These are phyloP conservation scores for Adansonia madagascariensis DNA, from an alignment of 441 rosid genomes.

Conservation along the genomic window DNA sequence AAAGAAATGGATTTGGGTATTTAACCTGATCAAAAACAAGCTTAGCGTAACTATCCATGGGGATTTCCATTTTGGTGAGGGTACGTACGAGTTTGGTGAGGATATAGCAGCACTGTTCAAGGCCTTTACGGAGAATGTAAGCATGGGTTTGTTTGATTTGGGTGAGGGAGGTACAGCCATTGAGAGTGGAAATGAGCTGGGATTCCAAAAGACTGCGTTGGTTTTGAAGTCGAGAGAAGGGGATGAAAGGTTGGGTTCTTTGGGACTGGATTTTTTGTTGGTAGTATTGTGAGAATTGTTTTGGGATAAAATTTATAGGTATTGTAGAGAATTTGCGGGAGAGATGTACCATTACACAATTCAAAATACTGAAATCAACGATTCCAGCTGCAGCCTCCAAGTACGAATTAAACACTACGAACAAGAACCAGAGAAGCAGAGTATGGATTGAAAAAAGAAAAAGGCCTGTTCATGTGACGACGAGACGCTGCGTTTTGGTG, in stretches of 20 bases:
- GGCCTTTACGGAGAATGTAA: slow-evolving; percentile 46
- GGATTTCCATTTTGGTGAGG: slow-evolving; percentile 51
- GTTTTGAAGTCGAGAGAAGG: slow-evolving; percentile 36
- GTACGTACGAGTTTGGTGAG: slow-evolving; percentile 71
- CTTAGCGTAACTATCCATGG: slow-evolving; percentile 58
- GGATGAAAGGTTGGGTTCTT: slow-evolving; percentile 26
- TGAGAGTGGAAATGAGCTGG: slow-evolving; percentile 53
- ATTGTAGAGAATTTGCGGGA: slow-evolving; percentile 36
- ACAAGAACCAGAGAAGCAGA: neutral
- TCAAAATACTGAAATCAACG: neutral
- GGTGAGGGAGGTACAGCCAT: slow-evolving; percentile 43
- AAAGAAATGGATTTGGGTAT: slow-evolving; percentile 67
- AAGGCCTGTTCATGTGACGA: neutral
- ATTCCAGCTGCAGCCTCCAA: neutral
- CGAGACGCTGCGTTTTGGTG: too few relatives aligned
- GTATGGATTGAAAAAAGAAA: neutral
- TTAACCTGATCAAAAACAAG: slow-evolving; percentile 55
- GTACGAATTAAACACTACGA: neutral
- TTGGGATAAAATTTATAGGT: slow-evolving; percentile 31
- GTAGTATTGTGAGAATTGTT: slow-evolving; percentile 24
- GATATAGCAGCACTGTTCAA: slow-evolving; percentile 62
- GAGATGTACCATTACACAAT: slow-evolving; percentile 34
- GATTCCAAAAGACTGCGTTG: slow-evolving; percentile 38
- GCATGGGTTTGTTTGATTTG: slow-evolving; percentile 68
- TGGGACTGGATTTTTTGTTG: slow-evolving; percentile 24